Percentiles rank a stretch among this genome's conserved stretches.
Evolutionary conservation across 495 filamentous ascomycete genomes (phyloP).

Genomic region (Chaetomidium leptoderma): DNA sequence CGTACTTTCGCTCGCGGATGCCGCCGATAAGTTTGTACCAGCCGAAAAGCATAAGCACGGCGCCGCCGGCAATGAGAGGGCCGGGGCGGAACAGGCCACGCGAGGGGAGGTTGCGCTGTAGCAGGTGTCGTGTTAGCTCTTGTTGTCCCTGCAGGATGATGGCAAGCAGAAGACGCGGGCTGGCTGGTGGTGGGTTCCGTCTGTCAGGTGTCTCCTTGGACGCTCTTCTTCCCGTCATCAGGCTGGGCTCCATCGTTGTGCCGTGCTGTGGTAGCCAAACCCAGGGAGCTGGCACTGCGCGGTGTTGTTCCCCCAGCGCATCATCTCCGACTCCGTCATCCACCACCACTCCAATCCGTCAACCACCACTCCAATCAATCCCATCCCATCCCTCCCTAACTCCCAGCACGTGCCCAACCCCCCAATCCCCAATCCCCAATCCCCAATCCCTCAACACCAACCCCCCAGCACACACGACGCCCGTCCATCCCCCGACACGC

Average conservation of each 20-base stretch:
- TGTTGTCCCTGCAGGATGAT: background rate
- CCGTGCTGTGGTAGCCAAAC: background rate
- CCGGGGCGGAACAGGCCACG: slow-evolving; percentile 77
- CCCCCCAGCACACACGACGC: background rate
- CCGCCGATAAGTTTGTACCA: slow-evolving; percentile 77
- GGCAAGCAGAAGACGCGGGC: background rate
- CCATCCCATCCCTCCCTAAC: too few species aligned
- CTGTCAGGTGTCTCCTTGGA: too few species aligned
- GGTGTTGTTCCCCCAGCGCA: background rate
- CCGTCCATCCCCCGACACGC: background rate
- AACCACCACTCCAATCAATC: too few species aligned
- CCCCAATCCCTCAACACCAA: background rate
- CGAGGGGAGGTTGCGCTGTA: slow-evolving; percentile 86
- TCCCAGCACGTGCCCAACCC: too few species aligned
- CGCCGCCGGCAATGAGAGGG: slow-evolving; percentile 68
- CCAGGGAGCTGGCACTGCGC: background rate
- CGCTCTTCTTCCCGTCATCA: background rate
- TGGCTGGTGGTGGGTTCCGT: background rate
- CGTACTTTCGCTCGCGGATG: slow-evolving; percentile 82
- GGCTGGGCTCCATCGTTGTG: background rate
- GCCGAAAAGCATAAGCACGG: slow-evolving; percentile 75
- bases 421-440: too few species aligned
- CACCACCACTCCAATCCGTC: too few species aligned
- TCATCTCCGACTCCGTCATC: background rate
- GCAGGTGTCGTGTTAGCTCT: slow-evolving; percentile 16